phyloP scores from a whole-genome alignment of 1,284 basidiomycete genomes.

The Puccinia horiana region DNA sequence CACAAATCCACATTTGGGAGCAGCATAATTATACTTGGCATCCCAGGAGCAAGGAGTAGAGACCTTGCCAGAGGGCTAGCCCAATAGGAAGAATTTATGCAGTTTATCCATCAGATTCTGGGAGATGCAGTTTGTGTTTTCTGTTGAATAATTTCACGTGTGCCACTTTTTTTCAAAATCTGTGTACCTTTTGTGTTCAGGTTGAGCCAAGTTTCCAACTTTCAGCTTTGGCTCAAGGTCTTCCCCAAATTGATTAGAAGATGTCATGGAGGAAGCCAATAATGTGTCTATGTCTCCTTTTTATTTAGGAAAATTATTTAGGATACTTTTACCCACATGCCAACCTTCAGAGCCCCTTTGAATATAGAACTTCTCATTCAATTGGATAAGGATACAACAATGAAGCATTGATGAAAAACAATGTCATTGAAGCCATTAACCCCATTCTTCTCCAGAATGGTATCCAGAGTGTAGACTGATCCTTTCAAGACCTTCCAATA shows the following conservation, averaged over 20 bases:
- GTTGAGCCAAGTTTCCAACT: constrained; percentile 57
- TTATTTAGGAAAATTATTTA: constrained; percentile 61
- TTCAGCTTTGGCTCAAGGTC: constrained; percentile 61
- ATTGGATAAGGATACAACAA: constrained; percentile 56
- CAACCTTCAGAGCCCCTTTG: constrained; percentile 57
- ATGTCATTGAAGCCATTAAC: constrained; percentile 61
- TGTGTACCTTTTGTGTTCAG: constrained; percentile 56
- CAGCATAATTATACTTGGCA: not conserved
- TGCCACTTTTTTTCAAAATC: no score
- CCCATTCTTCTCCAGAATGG: constrained; percentile 56
- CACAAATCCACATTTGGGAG: no score
- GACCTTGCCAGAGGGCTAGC: not conserved
- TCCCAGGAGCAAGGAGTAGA: not conserved
- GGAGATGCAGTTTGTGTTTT: constrained; percentile 57
- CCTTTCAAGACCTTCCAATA: constrained; percentile 57
- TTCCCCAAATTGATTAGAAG: constrained; percentile 56
- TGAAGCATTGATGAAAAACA: constrained; percentile 59
- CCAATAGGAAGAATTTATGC: not conserved
- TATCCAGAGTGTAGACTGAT: constrained; percentile 55
- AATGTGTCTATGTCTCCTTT: constrained; percentile 61
- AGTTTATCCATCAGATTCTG: not conserved
- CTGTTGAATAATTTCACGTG: constrained; percentile 60
- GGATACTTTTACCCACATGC: constrained; percentile 59
- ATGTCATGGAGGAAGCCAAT: constrained; percentile 61
- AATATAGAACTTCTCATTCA: constrained; percentile 60